A percentile compares a stretch with the other conserved stretches of the same genome.
Evolutionary conservation across 225 moss, liverwort and hornwort species (phyloP).

Genomic region (Marchantia paleacea): DNA sequence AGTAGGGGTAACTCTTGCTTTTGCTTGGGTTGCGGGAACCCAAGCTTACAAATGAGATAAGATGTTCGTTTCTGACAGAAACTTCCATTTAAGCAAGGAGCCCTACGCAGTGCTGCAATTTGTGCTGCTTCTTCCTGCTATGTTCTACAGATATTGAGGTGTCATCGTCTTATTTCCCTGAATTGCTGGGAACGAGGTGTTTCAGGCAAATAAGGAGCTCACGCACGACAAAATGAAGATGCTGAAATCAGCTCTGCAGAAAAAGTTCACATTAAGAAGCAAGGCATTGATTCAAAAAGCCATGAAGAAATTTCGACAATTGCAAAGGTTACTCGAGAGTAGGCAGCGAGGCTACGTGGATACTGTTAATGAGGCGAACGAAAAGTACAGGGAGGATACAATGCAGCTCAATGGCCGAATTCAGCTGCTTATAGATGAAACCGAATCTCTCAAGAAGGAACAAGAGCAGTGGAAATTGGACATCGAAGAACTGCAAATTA

Average conservation of each 20-base stretch:
- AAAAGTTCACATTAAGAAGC: background rate
- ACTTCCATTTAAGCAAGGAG: background rate
- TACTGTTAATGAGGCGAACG: conserved; percentile 13
- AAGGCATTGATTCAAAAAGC: background rate
- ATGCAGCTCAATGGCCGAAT: conserved; percentile 20
- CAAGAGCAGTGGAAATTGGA: conserved; percentile 15
- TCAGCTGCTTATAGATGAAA: conserved; percentile 5
- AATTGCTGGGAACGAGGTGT: background rate
- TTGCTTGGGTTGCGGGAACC: no score
- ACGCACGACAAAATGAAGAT: conserved; percentile 12
- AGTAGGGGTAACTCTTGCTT: no score
- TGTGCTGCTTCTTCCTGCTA: background rate
- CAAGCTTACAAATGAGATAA: background rate
- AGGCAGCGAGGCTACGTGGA: conserved; percentile 6
- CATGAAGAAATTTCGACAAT: conserved; percentile 16
- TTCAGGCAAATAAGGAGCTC: background rate
- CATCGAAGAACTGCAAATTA: conserved; percentile 8
- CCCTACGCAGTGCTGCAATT: background rate
- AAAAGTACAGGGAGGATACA: conserved; percentile 15
- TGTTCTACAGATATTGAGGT: background rate
- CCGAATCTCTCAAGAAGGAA: conserved; percentile 10
- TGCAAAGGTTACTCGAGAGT: conserved; percentile 20
- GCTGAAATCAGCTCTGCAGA: conserved; percentile 6
- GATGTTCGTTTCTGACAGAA: background rate
- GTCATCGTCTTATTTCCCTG: background rate